Evolutionary conservation across 768 basidiomycete species (phyloP).

Genomic region (Tephrocybe sp.): DNA sequence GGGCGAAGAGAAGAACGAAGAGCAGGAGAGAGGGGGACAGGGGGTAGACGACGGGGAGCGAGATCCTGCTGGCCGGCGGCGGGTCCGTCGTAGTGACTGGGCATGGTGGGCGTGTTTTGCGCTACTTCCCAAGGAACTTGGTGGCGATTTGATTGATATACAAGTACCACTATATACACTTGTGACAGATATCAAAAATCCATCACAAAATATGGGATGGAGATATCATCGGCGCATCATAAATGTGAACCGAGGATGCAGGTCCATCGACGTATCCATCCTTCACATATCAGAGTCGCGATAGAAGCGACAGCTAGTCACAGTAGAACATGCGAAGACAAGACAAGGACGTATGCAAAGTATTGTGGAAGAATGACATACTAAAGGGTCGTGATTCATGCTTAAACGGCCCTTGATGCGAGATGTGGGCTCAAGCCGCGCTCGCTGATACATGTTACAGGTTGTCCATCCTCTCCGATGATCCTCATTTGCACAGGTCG

Average conservation of each 20-base stretch:
- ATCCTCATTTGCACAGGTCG: slow-evolving; percentile 46
- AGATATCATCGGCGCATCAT: slow-evolving; percentile 8
- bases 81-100: slow-evolving; percentile 11
- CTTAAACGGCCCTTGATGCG: slow-evolving; percentile 1
- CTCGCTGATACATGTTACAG: slow-evolving; percentile 8
- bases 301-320: neutral
- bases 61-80: slow-evolving; percentile 14
- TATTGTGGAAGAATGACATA: neutral
- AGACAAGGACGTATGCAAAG: neutral
- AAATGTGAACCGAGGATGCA: too few relatives aligned
- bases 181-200: slow-evolving; percentile 12
- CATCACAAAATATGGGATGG: slow-evolving; percentile 1
- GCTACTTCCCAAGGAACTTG: neutral
- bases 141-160: slow-evolving; percentile 3
- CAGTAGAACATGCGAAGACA: neutral
- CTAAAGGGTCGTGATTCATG: too few relatives aligned
- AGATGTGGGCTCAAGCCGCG: neutral
- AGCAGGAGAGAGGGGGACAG: slow-evolving; percentile 22
- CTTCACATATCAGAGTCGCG: too few relatives aligned
- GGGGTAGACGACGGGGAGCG: slow-evolving; percentile 21
- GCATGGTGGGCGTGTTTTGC: slow-evolving; percentile 17
- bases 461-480: slow-evolving; percentile 6
- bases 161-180: neutral
- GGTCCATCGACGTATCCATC: too few relatives aligned
- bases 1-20: slow-evolving; percentile 5